phyloP scores from a whole-genome alignment of 2,329 filamentous ascomycete species.

The Bretziella fagacearum region DNA sequence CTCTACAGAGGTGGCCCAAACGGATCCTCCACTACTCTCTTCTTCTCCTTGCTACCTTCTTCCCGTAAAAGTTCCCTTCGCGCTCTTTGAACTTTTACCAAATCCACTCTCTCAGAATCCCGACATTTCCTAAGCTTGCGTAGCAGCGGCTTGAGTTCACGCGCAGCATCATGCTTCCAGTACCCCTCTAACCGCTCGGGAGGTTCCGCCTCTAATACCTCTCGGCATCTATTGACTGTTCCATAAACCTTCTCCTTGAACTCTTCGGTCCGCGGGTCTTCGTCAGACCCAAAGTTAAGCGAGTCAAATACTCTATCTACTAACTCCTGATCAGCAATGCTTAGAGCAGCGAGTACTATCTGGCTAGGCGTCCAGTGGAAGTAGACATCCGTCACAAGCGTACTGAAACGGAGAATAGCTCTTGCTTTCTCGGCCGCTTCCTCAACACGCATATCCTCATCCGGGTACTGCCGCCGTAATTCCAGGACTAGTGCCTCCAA shows the following conservation, averaged over 20 bases:
- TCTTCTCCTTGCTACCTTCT: constrained; percentile 25
- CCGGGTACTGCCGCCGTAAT: constrained; percentile 48
- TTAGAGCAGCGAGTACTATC: constrained; percentile 71
- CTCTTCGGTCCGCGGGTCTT: constrained; percentile 15
- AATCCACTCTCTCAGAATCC: constrained; percentile 56
- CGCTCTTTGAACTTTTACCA: constrained; percentile 50
- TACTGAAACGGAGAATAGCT: constrained; percentile 58
- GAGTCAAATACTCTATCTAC: constrained; percentile 22
- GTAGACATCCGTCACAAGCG: constrained; percentile 83
- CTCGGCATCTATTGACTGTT: constrained; percentile 33
- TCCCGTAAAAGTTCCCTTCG: constrained; percentile 37
- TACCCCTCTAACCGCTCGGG: constrained; percentile 38
- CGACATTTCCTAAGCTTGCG: constrained; percentile 57
- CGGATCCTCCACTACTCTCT: constrained; percentile 28
- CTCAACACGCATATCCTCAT: constrained; percentile 34
- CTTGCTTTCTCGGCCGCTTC: constrained; percentile 58
- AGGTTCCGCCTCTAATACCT: constrained; percentile 38
- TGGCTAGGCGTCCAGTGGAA: constrained; percentile 91
- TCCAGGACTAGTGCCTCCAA: constrained; percentile 79
- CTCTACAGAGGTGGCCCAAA: constrained; percentile 28
- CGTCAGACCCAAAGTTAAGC: constrained; percentile 18
- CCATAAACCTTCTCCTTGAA: constrained; percentile 32
- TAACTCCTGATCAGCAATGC: constrained; percentile 54
- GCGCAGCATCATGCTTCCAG: constrained; percentile 34
- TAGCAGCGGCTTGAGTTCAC: constrained; percentile 39